Evolutionary conservation across 208 protist genomes (phyloP).

Genomic region (Phytomonas serpens): DNA sequence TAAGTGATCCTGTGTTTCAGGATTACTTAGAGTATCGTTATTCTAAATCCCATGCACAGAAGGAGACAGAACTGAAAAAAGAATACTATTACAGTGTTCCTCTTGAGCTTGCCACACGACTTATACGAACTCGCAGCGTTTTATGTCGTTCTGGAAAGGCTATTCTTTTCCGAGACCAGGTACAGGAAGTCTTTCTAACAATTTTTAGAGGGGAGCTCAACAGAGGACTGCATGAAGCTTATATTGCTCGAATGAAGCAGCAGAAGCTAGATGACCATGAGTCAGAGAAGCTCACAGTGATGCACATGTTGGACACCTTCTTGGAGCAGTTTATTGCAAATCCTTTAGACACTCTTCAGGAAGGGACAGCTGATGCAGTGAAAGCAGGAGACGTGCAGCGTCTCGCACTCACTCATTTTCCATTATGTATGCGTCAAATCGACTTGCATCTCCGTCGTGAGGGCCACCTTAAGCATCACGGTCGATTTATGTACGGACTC

Average conservation of each 20-base stretch:
- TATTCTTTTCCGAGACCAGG: conserved; percentile 73
- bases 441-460: conserved; percentile 73
- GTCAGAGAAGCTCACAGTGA: conserved; percentile 51
- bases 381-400: conserved; percentile 61
- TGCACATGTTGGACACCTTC: conserved; percentile 82
- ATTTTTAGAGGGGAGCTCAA: conserved; percentile 60
- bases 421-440: conserved; percentile 87
- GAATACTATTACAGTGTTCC: conserved; percentile 78
- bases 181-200: conserved; percentile 79
- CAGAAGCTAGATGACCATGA: conserved; percentile 51
- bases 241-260: conserved; percentile 52
- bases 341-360: conserved; percentile 40
- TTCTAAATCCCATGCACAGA: conserved; percentile 17
- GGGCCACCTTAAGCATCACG: conserved; percentile 87
- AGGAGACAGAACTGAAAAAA: conserved; percentile 25
- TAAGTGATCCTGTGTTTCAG: conserved; percentile 28
- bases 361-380: conserved; percentile 47
- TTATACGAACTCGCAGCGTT: conserved; percentile 61
- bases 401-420: conserved; percentile 81
- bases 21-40: conserved; percentile 62
- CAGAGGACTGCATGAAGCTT: conserved; percentile 69
- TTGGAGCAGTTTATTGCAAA: conserved; percentile 74
- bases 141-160: conserved; percentile 57
- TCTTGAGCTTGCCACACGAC: conserved; percentile 61
- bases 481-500: conserved; percentile 83